These are phyloP conservation scores for Ilex aquifolium DNA, from an alignment of 257 asterid genomes.

Conservation along the genomic window DNA sequence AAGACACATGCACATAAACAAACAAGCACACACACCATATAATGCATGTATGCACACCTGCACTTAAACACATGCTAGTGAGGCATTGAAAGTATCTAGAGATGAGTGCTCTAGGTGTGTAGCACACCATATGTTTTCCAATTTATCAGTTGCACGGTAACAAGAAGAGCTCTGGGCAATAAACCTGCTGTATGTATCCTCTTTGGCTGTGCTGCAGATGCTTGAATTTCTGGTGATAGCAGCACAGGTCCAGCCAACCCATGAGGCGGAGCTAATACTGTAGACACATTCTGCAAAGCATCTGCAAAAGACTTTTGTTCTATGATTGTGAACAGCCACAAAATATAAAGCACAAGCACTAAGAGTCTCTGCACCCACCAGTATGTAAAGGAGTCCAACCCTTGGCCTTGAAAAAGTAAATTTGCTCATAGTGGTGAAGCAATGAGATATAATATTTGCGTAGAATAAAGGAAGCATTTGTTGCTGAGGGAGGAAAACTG, in stretches of 20 bases:
- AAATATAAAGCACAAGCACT: not conserved
- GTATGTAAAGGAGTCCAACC: constrained; percentile 51
- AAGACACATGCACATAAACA: too few relatives aligned
- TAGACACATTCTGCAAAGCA: constrained; percentile 29
- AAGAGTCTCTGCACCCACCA: constrained; percentile 24
- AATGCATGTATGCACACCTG: too few relatives aligned
- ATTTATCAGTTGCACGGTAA: not conserved
- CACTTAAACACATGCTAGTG: too few relatives aligned
- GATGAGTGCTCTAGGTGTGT: too few relatives aligned
- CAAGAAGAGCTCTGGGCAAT: constrained; percentile 32
- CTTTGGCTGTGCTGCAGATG: constrained; percentile 15
- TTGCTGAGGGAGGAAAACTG: constrained; percentile 78
- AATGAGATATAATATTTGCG: constrained; percentile 71
- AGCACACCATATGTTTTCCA: too few relatives aligned
- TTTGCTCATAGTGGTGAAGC: constrained; percentile 76
- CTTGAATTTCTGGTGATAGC: constrained; percentile 19
- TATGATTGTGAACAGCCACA: constrained; percentile 1
- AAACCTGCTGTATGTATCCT: constrained; percentile 15
- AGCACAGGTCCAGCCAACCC: constrained; percentile 15
- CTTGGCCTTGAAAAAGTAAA: constrained; percentile 61
- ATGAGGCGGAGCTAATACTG: constrained; percentile 20
- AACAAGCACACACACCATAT: too few relatives aligned
- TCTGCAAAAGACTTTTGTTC: constrained; percentile 25
- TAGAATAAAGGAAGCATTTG: constrained; percentile 81
- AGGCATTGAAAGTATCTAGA: too few relatives aligned